These are phyloP conservation scores for Inga oerstediana DNA, from an alignment of 306 rosid species.

Conservation along the genomic window DNA sequence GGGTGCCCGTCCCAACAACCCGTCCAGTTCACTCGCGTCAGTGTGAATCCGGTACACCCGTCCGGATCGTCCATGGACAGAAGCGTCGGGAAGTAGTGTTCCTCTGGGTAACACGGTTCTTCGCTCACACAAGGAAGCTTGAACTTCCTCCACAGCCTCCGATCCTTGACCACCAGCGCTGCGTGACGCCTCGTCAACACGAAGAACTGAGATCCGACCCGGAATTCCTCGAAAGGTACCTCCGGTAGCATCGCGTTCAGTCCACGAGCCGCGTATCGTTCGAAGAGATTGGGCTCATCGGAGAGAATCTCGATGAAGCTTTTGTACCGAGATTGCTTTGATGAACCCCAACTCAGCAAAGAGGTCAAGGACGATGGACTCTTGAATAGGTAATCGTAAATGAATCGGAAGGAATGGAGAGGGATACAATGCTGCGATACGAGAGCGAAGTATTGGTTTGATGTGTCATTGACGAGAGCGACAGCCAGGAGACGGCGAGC, in stretches of 20 bases:
- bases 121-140: constrained; percentile 50
- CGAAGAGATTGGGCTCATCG: constrained; percentile 50
- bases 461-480: constrained; percentile 57
- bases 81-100: constrained; percentile 71
- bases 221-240: constrained; percentile 48
- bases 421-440: constrained; percentile 68
- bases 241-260: constrained; percentile 57
- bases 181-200: constrained; percentile 51
- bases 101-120: constrained; percentile 67
- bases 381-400: constrained; percentile 43
- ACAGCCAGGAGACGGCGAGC: constrained; percentile 56
- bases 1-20: constrained; percentile 71
- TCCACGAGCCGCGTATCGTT: constrained; percentile 57
- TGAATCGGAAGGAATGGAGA: constrained; percentile 51
- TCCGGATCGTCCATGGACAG: constrained; percentile 60
- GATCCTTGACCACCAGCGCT: constrained; percentile 45
- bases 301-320: constrained; percentile 69
- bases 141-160: constrained; percentile 57
- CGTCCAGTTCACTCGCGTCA: constrained; percentile 75
- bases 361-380: background rate
- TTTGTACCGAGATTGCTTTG: background rate
- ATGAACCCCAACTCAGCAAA: background rate
- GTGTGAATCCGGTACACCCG: constrained; percentile 59
- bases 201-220: constrained; percentile 72
- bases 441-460: constrained; percentile 54